Base-by-base conservation (phyloP, 1,284 basidiomycete species). In the Entoloma clypeatum region DNA sequence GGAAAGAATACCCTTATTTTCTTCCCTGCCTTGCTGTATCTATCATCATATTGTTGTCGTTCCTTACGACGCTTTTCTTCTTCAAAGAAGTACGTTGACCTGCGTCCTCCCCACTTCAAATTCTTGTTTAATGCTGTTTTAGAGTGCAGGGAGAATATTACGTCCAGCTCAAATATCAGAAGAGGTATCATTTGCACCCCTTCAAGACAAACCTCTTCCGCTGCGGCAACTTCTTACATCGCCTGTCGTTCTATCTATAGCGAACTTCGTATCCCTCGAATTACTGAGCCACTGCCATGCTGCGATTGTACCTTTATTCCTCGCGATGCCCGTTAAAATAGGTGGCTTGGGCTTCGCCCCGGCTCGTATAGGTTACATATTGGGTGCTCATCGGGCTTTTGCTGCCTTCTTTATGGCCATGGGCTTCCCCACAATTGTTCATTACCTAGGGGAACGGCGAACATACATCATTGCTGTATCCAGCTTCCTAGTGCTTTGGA, bases 221-320 rank as follows among this genome's bases (percentile, higher is more conserved):
- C 18, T n/a, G 18, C 17, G 25, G 26, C 23, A 37, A 37, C 23
- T 37, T 3, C 5, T 37, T 7, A 25, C 25, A 11, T 37, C 25
- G 16, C 36, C 14, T 28, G 25, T 37, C 25, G 1, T 37, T 18
- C 25, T 37, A 26, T 17, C 25, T 26, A 11, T 37, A n/a, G 25
- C 26, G 14, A 37, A 37, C 26, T 17, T 26, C 18, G 26, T 28
- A 26, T n/a, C n/a, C n/a, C 63, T 84, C 19, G 74, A 76, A 14
- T 67, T 81, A 45, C 56, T 82, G 7, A 77, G 80, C 45, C 78
- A 79, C 40, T 68, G 71, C 0, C 53, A 75, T 27, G 66, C 60
- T 33, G 74, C 77, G 5, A 66, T 84, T 17, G 64, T 74, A 8
- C 81, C 81, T 5, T 64, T 83, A 13, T 81, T 81, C 60, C 71